Base-by-base conservation (phyloP, 2,329 filamentous ascomycete genomes). In the Aspergillus glaucus region DNA sequence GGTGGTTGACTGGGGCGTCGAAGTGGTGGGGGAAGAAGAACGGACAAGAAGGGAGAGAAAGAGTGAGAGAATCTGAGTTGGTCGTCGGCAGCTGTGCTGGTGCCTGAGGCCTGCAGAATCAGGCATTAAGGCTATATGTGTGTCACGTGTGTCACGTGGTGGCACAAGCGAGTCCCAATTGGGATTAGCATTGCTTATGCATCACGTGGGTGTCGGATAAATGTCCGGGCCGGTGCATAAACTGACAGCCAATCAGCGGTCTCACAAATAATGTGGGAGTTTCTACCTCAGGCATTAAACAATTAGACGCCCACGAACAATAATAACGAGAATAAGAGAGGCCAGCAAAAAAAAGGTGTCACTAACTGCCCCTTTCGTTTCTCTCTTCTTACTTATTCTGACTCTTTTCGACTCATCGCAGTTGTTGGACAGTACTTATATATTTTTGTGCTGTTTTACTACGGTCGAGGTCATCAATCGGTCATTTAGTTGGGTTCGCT, bases 11-110 rank as follows among this genome's bases (percentile, higher is more conserved):
- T 19, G 48, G 22, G 47, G 42, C 37, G 46, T 54, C 44, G 50
- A 46, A 44, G 47, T 49, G 45, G 39, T 56, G 59, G 57, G 62
- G 57, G 62, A 57, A 52, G 61, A 60, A 61, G 59, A 61, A 50
- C 53, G 59, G 64, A 60, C 52, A 61, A 62, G 62, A 64, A 52
- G 55, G 60, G 58, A 62, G 59, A 59, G 55, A 60, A 49, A 58
- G 60, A 60, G 62, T 55, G 58, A 59, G 62, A 61, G 63, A 66
- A 62, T 58, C 55, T 57, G 55, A 50, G 50, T 57, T 54, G 53
- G 41, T 40, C 37, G 37, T 19, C 37, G 48, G 46, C 46, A 48
- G 54, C 45, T 44, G 55, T n/a, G 34, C 8, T 37, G 6, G 17
- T 21, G 61, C 65, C 65, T 62, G 50, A 61, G 47, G 43, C 46